Evolutionary conservation across 768 basidiomycete species (phyloP), one percentile per base, ranked within the genome.

Genomic region (Calocybe gangraenosa): DNA sequence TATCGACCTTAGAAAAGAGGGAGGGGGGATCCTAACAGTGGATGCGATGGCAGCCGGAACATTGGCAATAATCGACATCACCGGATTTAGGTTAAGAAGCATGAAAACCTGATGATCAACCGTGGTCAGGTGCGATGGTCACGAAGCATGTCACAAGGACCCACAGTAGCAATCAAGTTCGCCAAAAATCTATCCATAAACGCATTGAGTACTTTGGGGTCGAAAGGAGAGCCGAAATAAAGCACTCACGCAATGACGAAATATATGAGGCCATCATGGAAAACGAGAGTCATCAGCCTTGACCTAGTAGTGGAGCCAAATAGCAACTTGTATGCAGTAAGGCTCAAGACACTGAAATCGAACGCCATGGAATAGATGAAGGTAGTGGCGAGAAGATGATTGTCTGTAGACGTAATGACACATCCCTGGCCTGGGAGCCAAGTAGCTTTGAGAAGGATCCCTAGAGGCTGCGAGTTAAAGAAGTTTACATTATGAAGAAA

Each of bases 331-430:
- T 66, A 76, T 9, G 72, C 78, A 19, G 82, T 84, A 40, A 87
- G 66, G 37, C 64, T 65, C 22, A 87, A 61, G 40, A 87, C 82
- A 13, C 66, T 57, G 49, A 87, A 70, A 63, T 87, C 85, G 56
- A 86, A 85, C 17, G 65, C 63, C 85, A 87, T 87, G 38, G 81
- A 76, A 56, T 87, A 87, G 52, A 87, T 82, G 63, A 84, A 87
- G 5, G 78, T 78, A 19, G 71, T 70, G 2, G 82, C 81, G 38
- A 88, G 76, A 34, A 84, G 64, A 38, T 58, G 69, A 61, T 70
- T 83, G 55, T 81, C 65, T 5, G 82, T 84, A 21, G 71, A 64
- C 9, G 71, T 75, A 51, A 87, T 86, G 21, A 66, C 67, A 53
- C 84, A 87, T 22, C 78, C 71, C 23, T 58, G 49, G 3, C 64